Base-by-base conservation (phyloP, 345 rosid genomes). In the Aquilaria yunnanensis region DNA sequence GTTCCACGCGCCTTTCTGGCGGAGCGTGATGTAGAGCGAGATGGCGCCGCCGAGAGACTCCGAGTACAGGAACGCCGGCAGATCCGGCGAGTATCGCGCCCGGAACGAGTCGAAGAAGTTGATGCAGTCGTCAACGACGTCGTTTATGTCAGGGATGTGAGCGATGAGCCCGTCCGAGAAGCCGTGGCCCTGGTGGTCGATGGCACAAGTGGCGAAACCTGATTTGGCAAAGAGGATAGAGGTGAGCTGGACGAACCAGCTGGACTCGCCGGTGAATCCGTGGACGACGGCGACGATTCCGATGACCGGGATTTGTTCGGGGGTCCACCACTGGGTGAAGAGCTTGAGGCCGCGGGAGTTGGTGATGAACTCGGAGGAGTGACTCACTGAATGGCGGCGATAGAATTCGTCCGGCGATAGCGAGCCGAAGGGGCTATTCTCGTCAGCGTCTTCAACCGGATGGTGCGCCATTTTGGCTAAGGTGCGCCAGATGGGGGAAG, bases 131-230 rank as follows among this genome's bases (percentile, higher is more conserved):
- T 85, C 93, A 12, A 94, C 81, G 10, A 94, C 82, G 37, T 84
- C 91, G 70, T 84, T 67, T 59, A 94, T 57, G 70, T 83, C 85
- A 0, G 99, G 99, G 32, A 90, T 80, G 61, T 94, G 97, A 46
- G 80, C 72, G 9, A 55, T 49, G 47, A 93, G 78, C 10, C 96
- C 96, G 13, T 88, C 96, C 14, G 97, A 94, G 85, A 79, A 81
- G 63, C 99, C 99, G 70, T 94, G 99, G 66, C 99, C 99, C 68
- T 88, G 97, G 77, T 94, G 99, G 72, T 90, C 99, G 59, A 94
- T 81, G 2, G 96, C 95, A 58, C 97, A 94, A 29, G 86, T 78
- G 65, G 77, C 80, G 71, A 85, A 90, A 0, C 99, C 97, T 0
- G 84, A 79, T 61, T 85, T 59, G 43, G 99, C 96, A 54, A 94